Conservation (phyloP, 2,329 filamentous ascomycete genomes). For the Gaeumannomyces sp. region DNA sequence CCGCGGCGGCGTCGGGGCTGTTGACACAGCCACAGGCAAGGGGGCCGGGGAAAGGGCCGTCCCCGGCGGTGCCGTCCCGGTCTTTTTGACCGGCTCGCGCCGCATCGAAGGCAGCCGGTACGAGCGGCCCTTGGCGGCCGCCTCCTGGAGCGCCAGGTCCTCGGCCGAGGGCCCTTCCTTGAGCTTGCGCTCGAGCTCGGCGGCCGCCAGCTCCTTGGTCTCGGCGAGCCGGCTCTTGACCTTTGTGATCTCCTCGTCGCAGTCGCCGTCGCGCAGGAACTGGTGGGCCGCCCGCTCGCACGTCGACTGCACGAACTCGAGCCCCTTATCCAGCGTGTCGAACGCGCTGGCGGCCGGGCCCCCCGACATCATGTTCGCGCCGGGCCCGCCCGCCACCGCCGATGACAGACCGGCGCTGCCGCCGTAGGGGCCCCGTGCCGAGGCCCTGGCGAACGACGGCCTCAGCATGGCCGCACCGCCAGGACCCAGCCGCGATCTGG, state of each 20-base stretch:
- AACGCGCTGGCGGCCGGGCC: conserved; percentile 45
- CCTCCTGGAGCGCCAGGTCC: conserved; percentile 31
- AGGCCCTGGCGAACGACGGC: conserved; percentile 20
- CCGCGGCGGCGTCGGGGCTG: too few relatives aligned
- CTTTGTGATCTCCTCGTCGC: conserved; percentile 65
- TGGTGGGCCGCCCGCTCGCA: conserved; percentile 86
- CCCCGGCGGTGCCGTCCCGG: too few relatives aligned
- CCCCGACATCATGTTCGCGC: conserved; percentile 12
- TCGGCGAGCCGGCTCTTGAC: conserved; percentile 60
- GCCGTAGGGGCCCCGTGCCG: conserved; percentile 10
- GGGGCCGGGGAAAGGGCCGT: too few relatives aligned
- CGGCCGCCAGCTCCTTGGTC: conserved; percentile 54
- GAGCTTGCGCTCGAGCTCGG: conserved; percentile 51
- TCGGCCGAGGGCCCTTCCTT: conserved; percentile 38
- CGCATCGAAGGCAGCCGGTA: conserved; percentile 49
- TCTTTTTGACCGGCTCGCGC: conserved; percentile 28
- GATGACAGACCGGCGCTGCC: conserved; percentile 6
- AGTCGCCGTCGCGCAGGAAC: conserved; percentile 82
- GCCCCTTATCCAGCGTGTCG: conserved; percentile 68
- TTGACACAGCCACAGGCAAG: too few relatives aligned
- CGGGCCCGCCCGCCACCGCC: conserved; percentile 15
- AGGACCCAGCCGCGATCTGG: conserved; percentile 17
- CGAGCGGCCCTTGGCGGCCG: conserved; percentile 36
- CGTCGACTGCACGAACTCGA: conserved; percentile 74
- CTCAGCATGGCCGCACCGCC: conserved; percentile 20